phyloP scores from a whole-genome alignment of 2,329 filamentous ascomycete species.

The Aspergillus eucalypticola region DNA sequence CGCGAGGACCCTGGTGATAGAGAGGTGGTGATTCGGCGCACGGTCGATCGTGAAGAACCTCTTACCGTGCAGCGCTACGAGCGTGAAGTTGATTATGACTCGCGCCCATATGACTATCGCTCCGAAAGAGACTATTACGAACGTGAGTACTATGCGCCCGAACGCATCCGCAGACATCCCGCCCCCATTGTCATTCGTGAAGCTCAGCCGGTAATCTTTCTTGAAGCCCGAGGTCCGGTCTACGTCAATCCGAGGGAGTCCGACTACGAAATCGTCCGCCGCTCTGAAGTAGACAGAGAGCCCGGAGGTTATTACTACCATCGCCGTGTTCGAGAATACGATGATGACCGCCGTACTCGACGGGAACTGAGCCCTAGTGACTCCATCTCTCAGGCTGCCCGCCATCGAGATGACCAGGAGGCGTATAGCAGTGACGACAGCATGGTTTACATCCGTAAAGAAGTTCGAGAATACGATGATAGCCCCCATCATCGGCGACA shows the following conservation, averaged over 20 bases:
- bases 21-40: constrained; percentile 48
- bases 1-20: constrained; percentile 40
- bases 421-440: constrained; percentile 63
- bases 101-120: constrained; percentile 46
- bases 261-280: constrained; percentile 61
- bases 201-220: constrained; percentile 57
- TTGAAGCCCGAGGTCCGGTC: constrained; percentile 54
- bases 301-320: constrained; percentile 63
- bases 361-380: constrained; percentile 54
- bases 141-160: constrained; percentile 40
- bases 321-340: constrained; percentile 56
- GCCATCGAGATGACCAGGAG: constrained; percentile 37
- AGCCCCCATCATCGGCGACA: constrained; percentile 56
- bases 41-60: constrained; percentile 48
- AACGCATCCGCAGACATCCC: constrained; percentile 52
- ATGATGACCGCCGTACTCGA: constrained; percentile 49
- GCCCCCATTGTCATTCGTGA: constrained; percentile 55
- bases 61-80: constrained; percentile 50
- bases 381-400: constrained; percentile 53
- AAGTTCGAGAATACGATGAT: constrained; percentile 46
- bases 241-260: constrained; percentile 54
- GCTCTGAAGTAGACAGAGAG: constrained; percentile 57
- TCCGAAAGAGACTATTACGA: constrained; percentile 50
- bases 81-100: constrained; percentile 47
- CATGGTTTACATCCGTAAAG: constrained; percentile 60